Evolutionary conservation across 352 stramenopile genomes (phyloP).

Genomic region (Saprolegnia parasitica): DNA sequence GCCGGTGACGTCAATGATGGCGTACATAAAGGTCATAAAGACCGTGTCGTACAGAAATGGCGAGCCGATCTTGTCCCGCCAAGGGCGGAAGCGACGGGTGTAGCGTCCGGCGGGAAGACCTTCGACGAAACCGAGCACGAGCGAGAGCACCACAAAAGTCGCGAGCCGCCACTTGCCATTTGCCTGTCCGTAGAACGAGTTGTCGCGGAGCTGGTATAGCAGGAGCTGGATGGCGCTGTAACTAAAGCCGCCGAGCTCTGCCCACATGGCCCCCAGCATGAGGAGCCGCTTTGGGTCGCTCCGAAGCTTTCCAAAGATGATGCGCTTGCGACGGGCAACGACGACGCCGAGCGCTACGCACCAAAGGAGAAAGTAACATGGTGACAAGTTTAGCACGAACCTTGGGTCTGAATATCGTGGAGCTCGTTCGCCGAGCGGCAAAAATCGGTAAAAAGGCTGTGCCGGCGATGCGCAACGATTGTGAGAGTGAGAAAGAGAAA

Average conservation of each 20-base stretch:
- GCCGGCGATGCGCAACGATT: neutral
- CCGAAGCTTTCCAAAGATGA: neutral
- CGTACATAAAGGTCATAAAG: constrained; percentile 16
- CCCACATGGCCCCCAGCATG: constrained; percentile 4
- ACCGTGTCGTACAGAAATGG: constrained; percentile 11
- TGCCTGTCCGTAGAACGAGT: neutral
- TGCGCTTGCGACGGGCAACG: constrained; percentile 13
- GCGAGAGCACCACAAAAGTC: neutral
- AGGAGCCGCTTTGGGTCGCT: constrained; percentile 4
- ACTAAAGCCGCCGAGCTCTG: constrained; percentile 21
- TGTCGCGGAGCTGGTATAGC: neutral
- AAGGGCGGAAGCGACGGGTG: too few relatives aligned
- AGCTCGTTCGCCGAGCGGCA: constrained; percentile 6
- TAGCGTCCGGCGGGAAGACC: too few relatives aligned
- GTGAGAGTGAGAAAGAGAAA: constrained; percentile 15
- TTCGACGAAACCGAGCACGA: neutral
- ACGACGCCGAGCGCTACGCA: constrained; percentile 24
- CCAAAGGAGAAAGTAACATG: too few relatives aligned
- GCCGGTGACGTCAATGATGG: constrained; percentile 2
- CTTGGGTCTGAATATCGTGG: constrained; percentile 26
- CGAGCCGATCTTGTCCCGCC: constrained; percentile 1
- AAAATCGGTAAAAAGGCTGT: constrained; percentile 15
- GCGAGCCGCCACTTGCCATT: neutral
- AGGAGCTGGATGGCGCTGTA: constrained; percentile 12
- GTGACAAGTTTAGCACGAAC: too few relatives aligned